Base-by-base conservation (phyloP, 805 yeast genomes). In the Saturnispora kantuleensis region DNA sequence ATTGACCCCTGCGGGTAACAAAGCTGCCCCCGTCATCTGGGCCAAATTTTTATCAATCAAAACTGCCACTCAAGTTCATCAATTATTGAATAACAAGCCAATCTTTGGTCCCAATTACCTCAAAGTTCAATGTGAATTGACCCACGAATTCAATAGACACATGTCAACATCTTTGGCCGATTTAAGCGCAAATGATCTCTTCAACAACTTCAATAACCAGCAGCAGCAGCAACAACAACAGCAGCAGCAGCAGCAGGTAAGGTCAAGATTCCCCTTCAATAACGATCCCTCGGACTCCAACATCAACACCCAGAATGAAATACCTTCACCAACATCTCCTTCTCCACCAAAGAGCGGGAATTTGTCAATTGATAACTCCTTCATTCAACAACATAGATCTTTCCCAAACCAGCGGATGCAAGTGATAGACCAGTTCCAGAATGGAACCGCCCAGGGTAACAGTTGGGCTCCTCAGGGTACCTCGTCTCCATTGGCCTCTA, bases 81-180 rank as follows among this genome's bases (percentile, higher is more conserved):
- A 46, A 57, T 63, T 48, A 42, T 69, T 54, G 62, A 71, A 58
- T 61, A 70, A 42, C 54, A 69, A 56, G 45, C 67, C 57, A 53
- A 60, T 75, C 1, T 76, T 76, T 61, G 80, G 81, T 7, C 71
- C 77, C 39, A 63, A 64, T 21, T 67, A 73, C 66, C 49, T 64
- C 48, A 54, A 67, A 48, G 56, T 60, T 60, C 47, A 57, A 52
- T 67, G 72, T 39, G 77, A 73, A 48, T 48, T 66, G 11, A 42
- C 44, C 16, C 42, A 45, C 21, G 41, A 44, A 17, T 31, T 37
- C n/a, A 15, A 31, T 15, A 42, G 37, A 10, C 31, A 10, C 10
- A 35, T 21, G 26, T 6, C 26, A 21, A 21, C 34, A 3, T 42
- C 45, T 18, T 32, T 42, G 15, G 45, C 34, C 18, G 43, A 44